Evolutionary conservation across 441 rosid species (phyloP), one percentile per base, ranked within the genome.

Genomic region (Kokia cookei): DNA sequence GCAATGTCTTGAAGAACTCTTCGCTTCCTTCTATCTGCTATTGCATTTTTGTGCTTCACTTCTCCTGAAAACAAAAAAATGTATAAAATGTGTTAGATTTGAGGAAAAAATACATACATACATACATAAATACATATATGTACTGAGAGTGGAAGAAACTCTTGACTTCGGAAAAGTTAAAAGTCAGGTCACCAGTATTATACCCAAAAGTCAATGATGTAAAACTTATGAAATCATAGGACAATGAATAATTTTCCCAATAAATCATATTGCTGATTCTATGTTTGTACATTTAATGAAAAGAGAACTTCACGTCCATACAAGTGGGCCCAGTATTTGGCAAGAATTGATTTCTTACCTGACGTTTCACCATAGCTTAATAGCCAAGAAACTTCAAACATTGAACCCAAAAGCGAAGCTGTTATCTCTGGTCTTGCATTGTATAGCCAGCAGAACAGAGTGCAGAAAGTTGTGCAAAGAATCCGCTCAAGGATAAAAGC

Each of bases 281-380:
- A 53, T 17, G 58, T 53, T 17, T 53, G 58, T 17, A n/a, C n/a
- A n/a, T n/a, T n/a, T n/a, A n/a, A n/a, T n/a, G n/a, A n/a, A n/a
- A n/a, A n/a, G n/a, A n/a, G n/a, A n/a, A n/a, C n/a, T n/a, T n/a
- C n/a, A n/a, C n/a, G n/a, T n/a, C n/a, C n/a, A n/a, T 94, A 88
- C 76, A 93, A 90, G 82, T 92, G 99, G 99, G 97, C 90, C 43
- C 98, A 91, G 75, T 92, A 86, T 83, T 85, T 94, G 84, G 98
- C 97, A 0, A 98, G 98, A 81, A 93, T 94, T 58, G 97, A 88
- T 83, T 84, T 93, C 84, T 86, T 93, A 74, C 98, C 96, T 9
- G 99, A 95, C 78, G 87, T 89, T 74, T 81, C 96, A 35, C 96
- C 93, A 17, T 79, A 90, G 85, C 85, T 91, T 54, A 71, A 77